phyloP scores from a whole-genome alignment of 2,329 filamentous ascomycete genomes.

The Aspergillus tubingensis region DNA sequence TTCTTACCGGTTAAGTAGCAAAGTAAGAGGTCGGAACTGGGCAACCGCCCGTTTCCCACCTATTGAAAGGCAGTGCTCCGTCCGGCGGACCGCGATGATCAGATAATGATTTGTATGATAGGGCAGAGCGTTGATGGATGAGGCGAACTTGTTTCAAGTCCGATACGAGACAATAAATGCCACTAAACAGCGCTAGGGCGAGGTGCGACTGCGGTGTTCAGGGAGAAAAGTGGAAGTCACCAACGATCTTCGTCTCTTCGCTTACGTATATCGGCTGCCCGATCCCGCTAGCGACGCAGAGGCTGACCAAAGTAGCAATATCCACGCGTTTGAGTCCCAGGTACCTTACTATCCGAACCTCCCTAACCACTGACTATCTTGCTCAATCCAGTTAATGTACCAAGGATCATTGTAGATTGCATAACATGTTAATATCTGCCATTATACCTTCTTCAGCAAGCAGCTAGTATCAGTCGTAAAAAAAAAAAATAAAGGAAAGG shows the following conservation, averaged over 20 bases:
- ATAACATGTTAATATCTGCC: background rate
- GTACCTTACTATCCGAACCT: background rate
- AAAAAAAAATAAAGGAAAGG: no score
- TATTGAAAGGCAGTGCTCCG: background rate
- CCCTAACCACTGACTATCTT: background rate
- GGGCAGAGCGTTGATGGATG: background rate
- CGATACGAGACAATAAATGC: background rate
- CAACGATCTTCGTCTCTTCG: conserved; percentile 9
- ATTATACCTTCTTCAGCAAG: background rate
- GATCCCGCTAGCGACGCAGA: conserved; percentile 18
- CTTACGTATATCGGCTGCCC: conserved; percentile 20
- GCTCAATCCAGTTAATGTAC: conserved; percentile 1
- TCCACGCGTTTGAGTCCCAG: conserved; percentile 15
- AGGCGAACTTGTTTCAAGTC: conserved; percentile 8
- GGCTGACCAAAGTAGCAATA: conserved; percentile 20
- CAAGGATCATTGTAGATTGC: background rate
- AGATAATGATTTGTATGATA: conserved; percentile 6
- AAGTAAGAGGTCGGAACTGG: background rate
- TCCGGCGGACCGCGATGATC: conserved; percentile 3
- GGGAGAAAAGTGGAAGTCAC: background rate
- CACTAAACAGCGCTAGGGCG: background rate
- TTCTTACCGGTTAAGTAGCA: background rate
- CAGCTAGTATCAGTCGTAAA: no score
- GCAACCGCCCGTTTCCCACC: background rate
- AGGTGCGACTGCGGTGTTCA: background rate